phyloP scores from a whole-genome alignment of 129 eudicot genomes.

The Flaveria brownii region DNA sequence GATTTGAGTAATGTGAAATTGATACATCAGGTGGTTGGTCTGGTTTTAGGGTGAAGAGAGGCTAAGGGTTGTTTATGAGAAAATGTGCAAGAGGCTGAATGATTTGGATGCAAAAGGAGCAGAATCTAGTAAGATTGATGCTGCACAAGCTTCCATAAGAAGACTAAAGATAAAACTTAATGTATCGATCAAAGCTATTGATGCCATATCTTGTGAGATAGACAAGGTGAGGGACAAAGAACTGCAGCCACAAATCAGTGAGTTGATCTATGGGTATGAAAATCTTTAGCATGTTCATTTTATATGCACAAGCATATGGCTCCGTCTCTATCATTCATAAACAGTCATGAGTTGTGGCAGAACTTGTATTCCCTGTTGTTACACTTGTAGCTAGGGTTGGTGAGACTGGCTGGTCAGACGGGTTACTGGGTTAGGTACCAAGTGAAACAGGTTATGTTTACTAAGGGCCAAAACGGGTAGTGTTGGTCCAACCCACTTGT shows the following conservation, averaged over 20 bases:
- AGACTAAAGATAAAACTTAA: slow-evolving; percentile 66
- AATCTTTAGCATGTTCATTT: not conserved
- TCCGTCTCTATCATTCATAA: slow-evolving; percentile 2
- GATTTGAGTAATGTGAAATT: slow-evolving; percentile 29
- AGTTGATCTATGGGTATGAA: slow-evolving; percentile 77
- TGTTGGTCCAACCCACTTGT: not conserved
- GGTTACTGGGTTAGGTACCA: not conserved
- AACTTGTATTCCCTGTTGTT: not conserved
- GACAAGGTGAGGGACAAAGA: slow-evolving; percentile 86
- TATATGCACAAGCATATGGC: not conserved
- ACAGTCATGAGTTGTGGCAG: slow-evolving; percentile 1
- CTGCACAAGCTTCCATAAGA: slow-evolving; percentile 62
- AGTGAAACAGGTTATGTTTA: not conserved
- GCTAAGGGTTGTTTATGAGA: slow-evolving; percentile 72
- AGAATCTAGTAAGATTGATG: slow-evolving; percentile 75
- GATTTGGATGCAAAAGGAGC: slow-evolving; percentile 80
- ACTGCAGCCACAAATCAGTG: slow-evolving; percentile 76
- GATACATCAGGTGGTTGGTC: slow-evolving; percentile 43
- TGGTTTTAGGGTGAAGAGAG: slow-evolving; percentile 89
- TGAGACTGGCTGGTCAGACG: not conserved
- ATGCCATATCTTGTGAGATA: slow-evolving; percentile 70
- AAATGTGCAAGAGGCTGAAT: slow-evolving; percentile 69
- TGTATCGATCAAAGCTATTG: slow-evolving; percentile 72
- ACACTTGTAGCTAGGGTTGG: not conserved
- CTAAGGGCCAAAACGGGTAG: not conserved